Percentiles rank a stretch among this genome's conserved stretches.
Evolutionary conservation across 2,329 filamentous ascomycete genomes (phyloP).

Genomic region (Colletotrichum sp.): DNA sequence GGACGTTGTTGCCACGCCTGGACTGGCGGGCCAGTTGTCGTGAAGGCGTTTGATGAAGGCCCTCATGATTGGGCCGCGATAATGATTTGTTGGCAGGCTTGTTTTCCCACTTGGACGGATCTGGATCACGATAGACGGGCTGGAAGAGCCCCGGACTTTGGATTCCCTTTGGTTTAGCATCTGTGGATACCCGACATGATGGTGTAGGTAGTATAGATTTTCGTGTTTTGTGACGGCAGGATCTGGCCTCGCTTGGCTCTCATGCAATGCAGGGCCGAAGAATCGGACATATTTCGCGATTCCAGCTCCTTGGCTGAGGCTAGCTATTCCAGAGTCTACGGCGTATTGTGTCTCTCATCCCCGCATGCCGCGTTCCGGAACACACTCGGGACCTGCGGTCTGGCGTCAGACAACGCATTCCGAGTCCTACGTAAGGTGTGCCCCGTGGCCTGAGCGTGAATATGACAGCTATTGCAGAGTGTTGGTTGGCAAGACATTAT

Average conservation of each 20-base stretch:
- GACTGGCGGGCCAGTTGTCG: neutral
- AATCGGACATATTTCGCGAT: conserved; percentile 19
- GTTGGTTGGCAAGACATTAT: neutral
- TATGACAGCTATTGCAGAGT: neutral
- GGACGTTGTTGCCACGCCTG: neutral
- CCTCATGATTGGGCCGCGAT: neutral
- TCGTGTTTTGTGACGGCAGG: neutral
- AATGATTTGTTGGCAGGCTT: neutral
- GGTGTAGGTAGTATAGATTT: neutral
- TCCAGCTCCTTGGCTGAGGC: neutral
- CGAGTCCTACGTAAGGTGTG: neutral
- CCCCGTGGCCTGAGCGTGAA: neutral
- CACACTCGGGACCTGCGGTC: neutral
- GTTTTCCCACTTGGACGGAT: neutral
- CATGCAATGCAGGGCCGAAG: neutral
- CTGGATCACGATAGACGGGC: conserved; percentile 5
- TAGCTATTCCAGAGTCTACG: neutral
- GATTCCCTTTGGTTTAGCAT: conserved; percentile 13
- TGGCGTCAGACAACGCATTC: neutral
- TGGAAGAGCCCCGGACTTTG: neutral
- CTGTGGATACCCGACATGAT: conserved; percentile 14
- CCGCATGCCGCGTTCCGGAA: neutral
- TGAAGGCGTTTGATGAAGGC: neutral
- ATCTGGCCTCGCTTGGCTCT: neutral
- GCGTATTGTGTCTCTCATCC: neutral